Base-by-base conservation (phyloP, 139 green algal genomes). In the Axilococcus clingmanii region DNA sequence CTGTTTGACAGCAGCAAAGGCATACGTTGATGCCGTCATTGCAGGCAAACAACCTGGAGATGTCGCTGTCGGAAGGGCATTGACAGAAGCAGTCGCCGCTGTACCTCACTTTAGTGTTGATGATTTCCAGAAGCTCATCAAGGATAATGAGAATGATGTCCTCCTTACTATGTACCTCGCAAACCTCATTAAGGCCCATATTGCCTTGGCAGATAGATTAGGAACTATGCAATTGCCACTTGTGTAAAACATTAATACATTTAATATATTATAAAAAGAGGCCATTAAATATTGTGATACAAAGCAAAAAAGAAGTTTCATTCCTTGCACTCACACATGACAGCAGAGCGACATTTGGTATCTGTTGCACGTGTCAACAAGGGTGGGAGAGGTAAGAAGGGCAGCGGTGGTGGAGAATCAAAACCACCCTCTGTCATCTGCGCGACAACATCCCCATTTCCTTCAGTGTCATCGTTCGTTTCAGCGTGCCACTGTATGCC, bases 151-250 rank as follows among this genome's bases (percentile, higher is more conserved):
- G 56, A 84, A 92, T 68, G 86, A 96, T 51, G 59, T 84, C 5
- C 48, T 94, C 48, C 66, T 94, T 34, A 64, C 93, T 4, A 71
- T 78, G 36, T 97, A 95, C 73, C 74, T 96, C 45, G 63, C 81
- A 20, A 85, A 91, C 64, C 76, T 96, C 31, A 73, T 91, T 30
- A 70, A 75, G 16, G 68, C 85, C 5, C 87, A 96, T 52, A 62
- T 96, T 20, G 77, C 90, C 3, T 70, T 97, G 31, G 77, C 86
- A 23, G 90, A 97, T 55, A 84, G 77, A 57, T 69, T 97, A 9
- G 84, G 81, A 33, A 94, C 86, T 2, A 67, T 75, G 36, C 63
- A 81, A 29, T 62, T 95, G 69, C 86, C 85, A 5, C 69, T 94
- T 35, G 32, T 89, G 46, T 88, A 51, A n/a, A 36, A 22, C 22